Conservation (phyloP, 257 asterid species). For the Handroanthus guayacan region DNA sequence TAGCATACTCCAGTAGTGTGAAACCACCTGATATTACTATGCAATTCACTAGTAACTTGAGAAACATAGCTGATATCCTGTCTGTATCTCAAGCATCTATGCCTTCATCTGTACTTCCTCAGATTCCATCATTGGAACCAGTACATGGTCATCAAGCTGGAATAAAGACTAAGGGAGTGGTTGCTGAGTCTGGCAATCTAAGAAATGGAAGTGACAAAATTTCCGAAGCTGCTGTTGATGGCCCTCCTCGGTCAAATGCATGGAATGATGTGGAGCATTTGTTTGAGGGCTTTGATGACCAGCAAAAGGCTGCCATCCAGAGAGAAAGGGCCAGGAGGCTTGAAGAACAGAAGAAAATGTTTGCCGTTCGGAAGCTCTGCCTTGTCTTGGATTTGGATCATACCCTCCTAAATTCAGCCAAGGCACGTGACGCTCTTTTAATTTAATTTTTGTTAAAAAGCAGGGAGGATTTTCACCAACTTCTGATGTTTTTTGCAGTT, state of each 20-base stretch:
- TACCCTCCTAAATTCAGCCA: constrained; percentile 94
- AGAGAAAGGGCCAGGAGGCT: constrained; percentile 93
- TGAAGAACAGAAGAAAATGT: constrained; percentile 92
- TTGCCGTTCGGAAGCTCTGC: constrained; percentile 82
- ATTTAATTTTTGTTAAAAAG: background rate
- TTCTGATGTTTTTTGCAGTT: constrained; percentile 61
- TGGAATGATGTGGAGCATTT: constrained; percentile 90
- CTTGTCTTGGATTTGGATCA: constrained; percentile 99
- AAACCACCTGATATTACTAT: constrained; percentile 78
- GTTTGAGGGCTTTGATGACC: constrained; percentile 86
- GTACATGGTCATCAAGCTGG: constrained; percentile 50
- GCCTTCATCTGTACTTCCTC: constrained; percentile 49
- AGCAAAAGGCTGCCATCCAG: constrained; percentile 90
- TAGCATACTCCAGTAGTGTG: constrained; percentile 40
- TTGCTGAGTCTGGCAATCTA: constrained; percentile 49
- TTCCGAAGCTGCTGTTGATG: constrained; percentile 56
- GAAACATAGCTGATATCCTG: constrained; percentile 73
- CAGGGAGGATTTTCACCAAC: background rate
- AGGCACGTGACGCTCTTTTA: constrained; percentile 55
- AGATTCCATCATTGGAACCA: constrained; percentile 48
- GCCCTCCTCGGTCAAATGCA: constrained; percentile 68
- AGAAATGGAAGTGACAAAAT: constrained; percentile 50
- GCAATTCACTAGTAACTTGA: constrained; percentile 77
- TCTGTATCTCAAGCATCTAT: constrained; percentile 67
- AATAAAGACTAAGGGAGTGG: constrained; percentile 46